These are phyloP conservation scores for Davidsoniella neocaledoniae DNA, from an alignment of 2,329 filamentous ascomycete species.

Conservation along the genomic window DNA sequence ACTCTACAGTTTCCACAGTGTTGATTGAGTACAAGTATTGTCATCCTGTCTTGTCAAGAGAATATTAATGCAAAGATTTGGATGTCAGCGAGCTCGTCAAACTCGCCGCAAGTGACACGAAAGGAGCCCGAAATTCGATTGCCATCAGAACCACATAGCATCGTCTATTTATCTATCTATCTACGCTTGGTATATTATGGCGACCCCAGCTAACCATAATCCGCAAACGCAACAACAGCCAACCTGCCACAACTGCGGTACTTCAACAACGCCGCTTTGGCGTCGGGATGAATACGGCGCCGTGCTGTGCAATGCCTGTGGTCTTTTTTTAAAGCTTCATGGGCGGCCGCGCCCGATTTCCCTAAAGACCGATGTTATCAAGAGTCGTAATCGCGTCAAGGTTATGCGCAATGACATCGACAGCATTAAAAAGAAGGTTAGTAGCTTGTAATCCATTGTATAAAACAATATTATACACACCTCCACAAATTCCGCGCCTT, in stretches of 20 bases:
- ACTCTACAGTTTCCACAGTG: too few species aligned
- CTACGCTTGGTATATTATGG: conserved; percentile 22
- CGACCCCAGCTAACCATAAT: conserved; percentile 30
- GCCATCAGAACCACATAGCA: too few species aligned
- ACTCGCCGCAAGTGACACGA: too few species aligned
- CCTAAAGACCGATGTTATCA: conserved; percentile 98
- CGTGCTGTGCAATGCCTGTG: conserved; percentile 96
- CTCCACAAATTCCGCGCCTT: neutral
- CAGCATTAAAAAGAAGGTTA: conserved; percentile 47
- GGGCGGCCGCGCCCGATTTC: conserved; percentile 85
- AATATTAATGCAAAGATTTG: too few species aligned
- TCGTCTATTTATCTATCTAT: too few species aligned
- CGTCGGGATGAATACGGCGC: conserved; percentile 89
- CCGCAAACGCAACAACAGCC: conserved; percentile 56
- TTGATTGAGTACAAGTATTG: too few species aligned
- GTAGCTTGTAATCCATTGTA: conserved; percentile 1
- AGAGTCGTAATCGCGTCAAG: conserved; percentile 96
- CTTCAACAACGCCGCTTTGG: conserved; percentile 92
- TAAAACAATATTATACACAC: neutral
- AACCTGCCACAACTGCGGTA: conserved; percentile 90
- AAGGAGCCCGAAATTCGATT: too few species aligned
- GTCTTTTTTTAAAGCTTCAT: conserved; percentile 92
- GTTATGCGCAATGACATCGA: conserved; percentile 58
- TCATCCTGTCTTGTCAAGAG: too few species aligned
- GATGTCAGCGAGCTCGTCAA: too few species aligned